Conservation (phyloP, 2,329 filamentous ascomycete genomes). For the Venturia nashicola region DNA sequence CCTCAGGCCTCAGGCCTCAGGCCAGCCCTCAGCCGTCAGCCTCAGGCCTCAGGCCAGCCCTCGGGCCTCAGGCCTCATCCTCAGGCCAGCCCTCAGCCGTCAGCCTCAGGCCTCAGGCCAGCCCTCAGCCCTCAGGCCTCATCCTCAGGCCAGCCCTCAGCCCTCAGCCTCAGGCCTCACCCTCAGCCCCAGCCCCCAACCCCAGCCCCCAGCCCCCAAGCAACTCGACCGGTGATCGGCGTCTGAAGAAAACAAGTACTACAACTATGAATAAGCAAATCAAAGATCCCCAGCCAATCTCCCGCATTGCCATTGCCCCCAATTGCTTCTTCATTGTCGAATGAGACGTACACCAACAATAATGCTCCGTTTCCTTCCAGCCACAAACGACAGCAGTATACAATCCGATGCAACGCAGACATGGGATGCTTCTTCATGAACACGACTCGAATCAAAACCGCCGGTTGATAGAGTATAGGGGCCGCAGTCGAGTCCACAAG, state of each 20-base stretch:
- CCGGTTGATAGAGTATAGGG: background rate
- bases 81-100: too few relatives aligned
- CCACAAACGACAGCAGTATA: background rate
- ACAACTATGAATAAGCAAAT: background rate
- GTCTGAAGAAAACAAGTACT: background rate
- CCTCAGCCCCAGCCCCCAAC: too few relatives aligned
- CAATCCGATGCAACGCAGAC: background rate
- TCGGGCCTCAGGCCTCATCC: too few relatives aligned
- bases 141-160: too few relatives aligned
- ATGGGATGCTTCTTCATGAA: background rate
- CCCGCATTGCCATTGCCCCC: background rate
- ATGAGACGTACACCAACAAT: background rate
- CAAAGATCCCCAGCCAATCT: background rate
- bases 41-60: too few relatives aligned
- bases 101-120: too few relatives aligned
- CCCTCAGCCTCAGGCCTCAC: too few relatives aligned
- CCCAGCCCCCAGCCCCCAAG: too few relatives aligned
- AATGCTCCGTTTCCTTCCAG: background rate
- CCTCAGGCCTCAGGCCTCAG: too few relatives aligned
- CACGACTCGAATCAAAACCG: background rate
- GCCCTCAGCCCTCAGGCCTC: too few relatives aligned
- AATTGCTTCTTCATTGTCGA: background rate
- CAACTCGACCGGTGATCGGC: background rate
- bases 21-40: too few relatives aligned
- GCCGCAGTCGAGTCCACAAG: background rate